phyloP scores from a whole-genome alignment of 306 rosid species.

The Trifolium pratense region DNA sequence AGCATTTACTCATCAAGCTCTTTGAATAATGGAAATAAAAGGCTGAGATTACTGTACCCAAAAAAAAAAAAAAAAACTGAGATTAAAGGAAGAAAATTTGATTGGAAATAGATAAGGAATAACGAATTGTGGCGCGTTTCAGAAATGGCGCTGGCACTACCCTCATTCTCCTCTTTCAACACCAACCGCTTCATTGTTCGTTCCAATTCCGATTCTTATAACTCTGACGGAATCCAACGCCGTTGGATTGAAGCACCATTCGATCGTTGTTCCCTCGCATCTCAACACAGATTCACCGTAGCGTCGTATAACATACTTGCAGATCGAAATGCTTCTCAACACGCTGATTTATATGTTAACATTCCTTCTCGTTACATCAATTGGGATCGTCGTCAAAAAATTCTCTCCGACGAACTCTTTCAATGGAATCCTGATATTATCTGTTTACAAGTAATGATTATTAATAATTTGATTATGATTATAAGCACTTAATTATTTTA shows the following conservation, averaged over 20 bases:
- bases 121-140: no score
- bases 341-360: constrained; percentile 67
- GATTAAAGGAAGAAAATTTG: no score
- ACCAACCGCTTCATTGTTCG: no score
- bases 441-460: constrained; percentile 68
- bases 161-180: no score
- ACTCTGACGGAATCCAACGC: constrained; percentile 52
- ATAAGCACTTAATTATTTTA: not conserved
- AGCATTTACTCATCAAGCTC: no score
- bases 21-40: no score
- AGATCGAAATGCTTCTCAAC: constrained; percentile 68
- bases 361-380: constrained; percentile 65
- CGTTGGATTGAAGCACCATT: constrained; percentile 61
- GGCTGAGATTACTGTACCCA: no score
- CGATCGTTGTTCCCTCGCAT: constrained; percentile 53
- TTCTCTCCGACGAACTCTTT: constrained; percentile 69
- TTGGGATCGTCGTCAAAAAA: constrained; percentile 67
- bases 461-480: not conserved
- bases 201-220: no score
- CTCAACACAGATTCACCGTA: constrained; percentile 72
- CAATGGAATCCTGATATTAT: constrained; percentile 71
- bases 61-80: no score
- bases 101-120: no score
- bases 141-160: no score
- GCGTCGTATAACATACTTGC: constrained; percentile 81